Conservation (phyloP, 1,284 basidiomycete species). For the Ceratobasidium sp. region DNA sequence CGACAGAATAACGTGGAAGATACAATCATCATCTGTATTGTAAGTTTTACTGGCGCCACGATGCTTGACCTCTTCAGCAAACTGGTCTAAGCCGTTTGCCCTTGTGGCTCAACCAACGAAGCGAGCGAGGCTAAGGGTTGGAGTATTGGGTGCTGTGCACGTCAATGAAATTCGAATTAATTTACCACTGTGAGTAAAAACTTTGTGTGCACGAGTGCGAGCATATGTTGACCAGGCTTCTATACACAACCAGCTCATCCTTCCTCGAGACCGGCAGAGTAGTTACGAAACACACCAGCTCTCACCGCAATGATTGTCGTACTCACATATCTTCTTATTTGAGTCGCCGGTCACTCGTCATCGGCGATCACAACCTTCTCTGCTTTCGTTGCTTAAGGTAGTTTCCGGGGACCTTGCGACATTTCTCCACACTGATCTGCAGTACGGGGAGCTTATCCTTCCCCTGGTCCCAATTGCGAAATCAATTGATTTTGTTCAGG, state of each 20-base stretch:
- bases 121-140: background rate
- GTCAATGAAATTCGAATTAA: background rate
- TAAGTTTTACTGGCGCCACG: background rate
- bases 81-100: background rate
- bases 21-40: constrained; percentile 1
- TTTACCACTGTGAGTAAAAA: constrained; percentile 16
- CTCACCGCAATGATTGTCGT: constrained; percentile 16
- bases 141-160: background rate
- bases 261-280: background rate
- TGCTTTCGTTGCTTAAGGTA: background rate
- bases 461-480: constrained; percentile 4
- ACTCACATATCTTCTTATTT: constrained; percentile 14
- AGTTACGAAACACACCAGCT: background rate
- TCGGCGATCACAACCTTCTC: background rate
- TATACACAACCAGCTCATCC: background rate
- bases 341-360: constrained; percentile 15
- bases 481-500: constrained; percentile 3
- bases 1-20: background rate
- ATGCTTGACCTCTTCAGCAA: background rate
- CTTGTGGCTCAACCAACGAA: background rate
- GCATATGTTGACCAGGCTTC: constrained; percentile 4
- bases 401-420: background rate
- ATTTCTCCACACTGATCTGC: constrained; percentile 22
- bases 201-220: background rate
- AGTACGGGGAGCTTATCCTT: background rate